phyloP scores from a whole-genome alignment of 306 rosid genomes.

The Cicer bijugum region DNA sequence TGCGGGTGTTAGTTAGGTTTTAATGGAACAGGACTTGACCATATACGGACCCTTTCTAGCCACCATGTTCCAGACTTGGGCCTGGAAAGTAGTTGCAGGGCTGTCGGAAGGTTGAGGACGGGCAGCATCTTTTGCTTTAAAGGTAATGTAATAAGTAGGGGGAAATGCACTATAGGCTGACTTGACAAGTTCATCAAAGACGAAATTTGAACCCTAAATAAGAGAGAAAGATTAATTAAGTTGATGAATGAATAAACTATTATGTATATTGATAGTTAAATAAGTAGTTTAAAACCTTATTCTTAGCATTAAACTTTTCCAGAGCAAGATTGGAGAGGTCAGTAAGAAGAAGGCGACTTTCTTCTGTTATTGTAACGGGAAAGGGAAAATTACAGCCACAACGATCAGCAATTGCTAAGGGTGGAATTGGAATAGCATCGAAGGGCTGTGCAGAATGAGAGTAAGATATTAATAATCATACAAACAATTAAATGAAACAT shows the following conservation, averaged over 20 bases:
- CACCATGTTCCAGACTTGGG: not conserved
- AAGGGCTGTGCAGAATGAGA: too few relatives aligned
- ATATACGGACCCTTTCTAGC: too few relatives aligned
- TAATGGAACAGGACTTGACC: not conserved
- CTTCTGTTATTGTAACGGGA: too few relatives aligned
- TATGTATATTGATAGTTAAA: not conserved
- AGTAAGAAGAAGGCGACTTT: not conserved
- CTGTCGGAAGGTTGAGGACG: not conserved
- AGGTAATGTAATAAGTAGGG: not conserved
- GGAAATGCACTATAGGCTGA: too few relatives aligned
- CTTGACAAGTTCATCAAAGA: too few relatives aligned
- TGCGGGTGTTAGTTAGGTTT: not conserved
- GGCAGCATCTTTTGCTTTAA: not conserved
- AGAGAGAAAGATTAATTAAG: not conserved
- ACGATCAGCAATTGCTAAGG: not conserved
- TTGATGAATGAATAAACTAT: not conserved
- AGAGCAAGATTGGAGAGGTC: not conserved
- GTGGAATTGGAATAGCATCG: too few relatives aligned
- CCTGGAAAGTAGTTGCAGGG: not conserved
- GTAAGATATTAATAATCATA: too few relatives aligned
- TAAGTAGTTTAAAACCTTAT: not conserved
- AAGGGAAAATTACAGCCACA: too few relatives aligned
- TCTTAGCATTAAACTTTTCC: not conserved
- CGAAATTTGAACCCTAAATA: too few relatives aligned
- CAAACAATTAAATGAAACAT: too few relatives aligned